phyloP scores from a whole-genome alignment of 139 green algal species.

The Volvox reticuliferus region DNA sequence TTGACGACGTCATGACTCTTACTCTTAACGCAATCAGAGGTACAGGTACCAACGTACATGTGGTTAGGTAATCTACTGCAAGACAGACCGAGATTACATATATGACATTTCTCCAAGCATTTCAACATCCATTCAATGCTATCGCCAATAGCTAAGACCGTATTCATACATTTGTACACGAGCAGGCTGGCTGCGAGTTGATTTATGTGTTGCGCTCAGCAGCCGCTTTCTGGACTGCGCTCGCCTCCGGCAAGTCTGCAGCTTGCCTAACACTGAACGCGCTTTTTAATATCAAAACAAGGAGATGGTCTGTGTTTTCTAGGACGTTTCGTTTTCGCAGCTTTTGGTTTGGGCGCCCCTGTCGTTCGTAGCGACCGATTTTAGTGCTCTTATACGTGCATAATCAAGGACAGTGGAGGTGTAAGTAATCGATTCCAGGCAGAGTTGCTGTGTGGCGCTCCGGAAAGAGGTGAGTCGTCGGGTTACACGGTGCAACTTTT shows the following conservation, averaged over 20 bases:
- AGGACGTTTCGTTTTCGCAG: constrained; percentile 9
- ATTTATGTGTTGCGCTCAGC: not conserved
- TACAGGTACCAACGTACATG: not conserved
- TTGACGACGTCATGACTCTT: not conserved
- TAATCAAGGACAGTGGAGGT: not conserved
- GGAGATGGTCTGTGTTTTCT: not conserved
- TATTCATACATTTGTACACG: not conserved
- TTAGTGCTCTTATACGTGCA: not conserved
- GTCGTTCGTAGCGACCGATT: not conserved
- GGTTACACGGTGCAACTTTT: not conserved
- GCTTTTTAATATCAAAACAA: not conserved
- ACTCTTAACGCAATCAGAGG: not conserved
- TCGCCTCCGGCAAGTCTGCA: not conserved
- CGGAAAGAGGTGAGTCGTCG: constrained; percentile 16
- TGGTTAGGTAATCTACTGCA: too few species aligned
- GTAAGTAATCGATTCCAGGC: not conserved
- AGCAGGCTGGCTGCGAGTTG: not conserved
- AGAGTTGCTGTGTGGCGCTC: not conserved
- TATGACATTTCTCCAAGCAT: not conserved
- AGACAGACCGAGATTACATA: not conserved
- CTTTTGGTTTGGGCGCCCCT: not conserved
- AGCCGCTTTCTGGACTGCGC: not conserved
- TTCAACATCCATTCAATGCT: not conserved
- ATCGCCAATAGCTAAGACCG: not conserved
- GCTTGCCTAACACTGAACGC: not conserved